These are phyloP conservation scores for Dactylorhiza incarnata DNA, from an alignment of 106 monocot species.

Conservation along the genomic window DNA sequence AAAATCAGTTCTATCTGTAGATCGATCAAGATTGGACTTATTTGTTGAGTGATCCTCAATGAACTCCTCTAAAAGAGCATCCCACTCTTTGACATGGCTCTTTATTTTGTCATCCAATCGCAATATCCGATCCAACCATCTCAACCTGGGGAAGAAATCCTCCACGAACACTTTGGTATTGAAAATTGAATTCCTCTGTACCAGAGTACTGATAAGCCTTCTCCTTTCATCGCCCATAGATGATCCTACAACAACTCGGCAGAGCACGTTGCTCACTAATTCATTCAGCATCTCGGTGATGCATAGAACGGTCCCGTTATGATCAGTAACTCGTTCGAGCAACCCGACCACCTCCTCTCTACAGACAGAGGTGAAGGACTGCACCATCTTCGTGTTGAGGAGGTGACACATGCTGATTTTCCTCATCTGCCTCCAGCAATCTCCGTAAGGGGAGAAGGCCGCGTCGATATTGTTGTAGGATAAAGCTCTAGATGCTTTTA, in stretches of 20 bases:
- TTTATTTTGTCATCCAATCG: background rate
- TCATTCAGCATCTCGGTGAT: background rate
- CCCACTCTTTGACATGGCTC: background rate
- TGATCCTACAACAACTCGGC: background rate
- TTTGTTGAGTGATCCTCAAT: background rate
- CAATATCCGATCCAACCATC: background rate
- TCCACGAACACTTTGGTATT: background rate
- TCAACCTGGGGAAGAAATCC: background rate
- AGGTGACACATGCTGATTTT: background rate
- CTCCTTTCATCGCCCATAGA: background rate
- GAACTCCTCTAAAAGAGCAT: background rate
- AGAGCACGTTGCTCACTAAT: background rate
- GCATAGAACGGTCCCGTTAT: background rate
- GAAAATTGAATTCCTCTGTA: too few species aligned
- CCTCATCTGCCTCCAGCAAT: slow-evolving; percentile 3
- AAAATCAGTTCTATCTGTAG: background rate
- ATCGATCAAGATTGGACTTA: too few species aligned
- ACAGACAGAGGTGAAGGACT: background rate
- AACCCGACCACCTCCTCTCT: background rate
- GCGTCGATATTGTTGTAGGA: background rate
- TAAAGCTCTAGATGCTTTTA: background rate
- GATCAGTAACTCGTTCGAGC: background rate
- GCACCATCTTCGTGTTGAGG: background rate
- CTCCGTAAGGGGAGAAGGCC: background rate
- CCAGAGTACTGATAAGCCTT: background rate